Percentiles rank a stretch among this genome's conserved stretches.
phyloP scores from a whole-genome alignment of 106 monocot genomes.

The Acorus gramineus region DNA sequence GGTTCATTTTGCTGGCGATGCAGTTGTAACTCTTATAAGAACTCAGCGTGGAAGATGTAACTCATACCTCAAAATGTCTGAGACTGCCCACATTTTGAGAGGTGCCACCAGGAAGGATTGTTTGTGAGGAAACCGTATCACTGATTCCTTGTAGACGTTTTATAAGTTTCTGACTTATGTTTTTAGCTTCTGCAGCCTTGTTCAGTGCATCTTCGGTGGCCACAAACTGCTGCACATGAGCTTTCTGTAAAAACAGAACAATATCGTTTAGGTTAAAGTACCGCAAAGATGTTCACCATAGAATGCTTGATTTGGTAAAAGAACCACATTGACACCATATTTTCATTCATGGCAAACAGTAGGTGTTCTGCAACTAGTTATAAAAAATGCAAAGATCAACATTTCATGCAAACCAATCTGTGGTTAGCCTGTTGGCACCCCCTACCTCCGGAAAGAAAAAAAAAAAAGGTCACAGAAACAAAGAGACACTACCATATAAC shows the following conservation, averaged over 20 bases:
- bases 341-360: too few species aligned
- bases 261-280: too few species aligned
- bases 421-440: too few species aligned
- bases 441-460: slow-evolving; percentile 1
- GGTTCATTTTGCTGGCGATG: too few species aligned
- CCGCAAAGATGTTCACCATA: too few species aligned
- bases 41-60: not conserved
- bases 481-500: not conserved
- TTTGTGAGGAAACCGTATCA: slow-evolving; percentile 41
- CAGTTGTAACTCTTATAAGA: too few species aligned
- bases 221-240: slow-evolving; percentile 94
- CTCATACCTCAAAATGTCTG: slow-evolving; percentile 73
- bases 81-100: slow-evolving; percentile 54
- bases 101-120: slow-evolving; percentile 35
- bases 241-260: slow-evolving; percentile 46
- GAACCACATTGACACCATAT: too few species aligned
- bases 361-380: too few species aligned
- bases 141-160: slow-evolving; percentile 61
- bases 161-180: slow-evolving; percentile 57
- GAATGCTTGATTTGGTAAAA: too few species aligned
- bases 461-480: slow-evolving; percentile 9
- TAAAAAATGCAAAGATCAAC: too few species aligned
- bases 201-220: slow-evolving; percentile 96
- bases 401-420: too few species aligned
- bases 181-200: slow-evolving; percentile 93